Base-by-base conservation (phyloP, 2,329 filamentous ascomycete genomes). In the Colletotrichum lupini region DNA sequence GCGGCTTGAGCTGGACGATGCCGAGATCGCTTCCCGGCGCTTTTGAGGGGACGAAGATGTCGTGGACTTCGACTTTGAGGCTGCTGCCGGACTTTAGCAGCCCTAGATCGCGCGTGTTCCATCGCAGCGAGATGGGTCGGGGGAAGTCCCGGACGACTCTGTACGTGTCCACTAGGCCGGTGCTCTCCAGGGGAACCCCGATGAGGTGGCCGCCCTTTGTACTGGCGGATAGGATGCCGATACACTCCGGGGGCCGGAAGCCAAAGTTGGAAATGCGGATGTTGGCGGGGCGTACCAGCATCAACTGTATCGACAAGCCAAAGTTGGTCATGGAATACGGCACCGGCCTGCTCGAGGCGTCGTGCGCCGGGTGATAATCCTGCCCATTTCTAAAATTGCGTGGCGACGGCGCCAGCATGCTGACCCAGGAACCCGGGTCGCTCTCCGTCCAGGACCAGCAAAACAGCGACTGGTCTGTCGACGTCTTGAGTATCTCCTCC, bases 301-400 rank as follows among this genome's bases (percentile, higher is more conserved):
- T 53, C 12, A 72, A 63, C 19, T 62, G 61, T 6, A 74, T 72
- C 7, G 68, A 72, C 19, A 74, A 62, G 1, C 72, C 72, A 14
- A 71, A 74, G 12, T 74, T 74, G 8, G 72, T 74, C 72, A 74
- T 74, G 1, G 61, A 67, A 22, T 74, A 74, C 0, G 72, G 72
- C 3, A 62, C 37, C 4, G 62, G 72, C 14, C 68, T 58, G 1
- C 37, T 67, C n/a, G 57, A 37, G 28, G 70, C 57, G n/a, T 72
- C 61, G 3, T 62, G 60, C n/a, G 56, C 58, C 1, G 70, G 67
- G 1, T 37, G 67, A 22, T 62, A 74, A 5, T 26, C 62, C 19
- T 49, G 35, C 2, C 67, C 37, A 24, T 67, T 72, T 5, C 32
- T 59, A 14, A 74, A 74, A 26, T 62, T 72, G 3, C 62, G 35